Evolutionary conservation across 306 rosid species (phyloP), one percentile per base, ranked within the genome.

Genomic region (Prunus campanulata): DNA sequence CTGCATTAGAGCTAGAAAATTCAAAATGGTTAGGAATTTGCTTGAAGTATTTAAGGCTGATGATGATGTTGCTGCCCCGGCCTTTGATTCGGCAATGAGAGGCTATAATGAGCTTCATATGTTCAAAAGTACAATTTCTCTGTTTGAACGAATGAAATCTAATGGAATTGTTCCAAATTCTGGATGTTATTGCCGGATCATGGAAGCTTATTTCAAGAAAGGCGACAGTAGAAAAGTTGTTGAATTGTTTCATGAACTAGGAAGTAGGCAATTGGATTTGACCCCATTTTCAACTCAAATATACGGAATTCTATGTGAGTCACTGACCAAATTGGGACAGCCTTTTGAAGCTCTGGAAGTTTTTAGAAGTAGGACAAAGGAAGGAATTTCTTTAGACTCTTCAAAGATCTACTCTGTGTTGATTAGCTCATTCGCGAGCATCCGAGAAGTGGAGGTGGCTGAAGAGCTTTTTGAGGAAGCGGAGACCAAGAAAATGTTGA

Each of bases 101-200:
- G 85, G 85, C 66, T 91, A 91, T 39, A 91, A 91, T 67, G 84
- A 82, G 88, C 81, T 91, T 76, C 97, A 89, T 56, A 91, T 91
- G 94, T 88, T 78, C 84, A 86, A 83, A 79, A 86, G 80, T 61
- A 88, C 86, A 35, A 74, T 87, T 50, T 78, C 54, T 25, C 66
- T 86, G 55, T 89, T 71, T 42, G 84, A 81, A 5, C 18, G 65
- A 71, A 51, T 88, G 92, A 82, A 78, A 72, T 82, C 81, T 11
- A 47, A 66, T 5, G 39, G 68, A 52, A 59, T 86, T 74, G 66
- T 57, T 76, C 56, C 75, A 8, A 77, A 86, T 82, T 83, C 89
- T 1, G 79, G 77, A 44, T 85, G 93, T 52, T 91, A 80, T 82
- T 80, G 77, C 20, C 83, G 72, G 68, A 54, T 79, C 22, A 89